Evolutionary conservation across 2,329 filamentous ascomycete genomes (phyloP).

Genomic region (Thelonectria rubi): DNA sequence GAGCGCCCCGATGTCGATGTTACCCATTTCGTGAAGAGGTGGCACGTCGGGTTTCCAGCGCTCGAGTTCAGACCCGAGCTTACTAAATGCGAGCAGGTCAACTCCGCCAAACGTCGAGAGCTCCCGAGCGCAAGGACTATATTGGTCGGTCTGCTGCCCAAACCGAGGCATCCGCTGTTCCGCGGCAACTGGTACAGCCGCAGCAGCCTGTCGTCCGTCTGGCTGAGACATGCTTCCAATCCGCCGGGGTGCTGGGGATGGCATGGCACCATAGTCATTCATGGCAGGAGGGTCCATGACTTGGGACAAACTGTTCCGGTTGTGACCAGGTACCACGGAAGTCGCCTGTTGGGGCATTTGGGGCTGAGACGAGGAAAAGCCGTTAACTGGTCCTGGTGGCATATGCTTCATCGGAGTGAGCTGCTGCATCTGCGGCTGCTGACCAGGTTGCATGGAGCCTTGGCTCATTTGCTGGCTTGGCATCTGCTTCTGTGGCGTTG

Average conservation of each 20-base stretch:
- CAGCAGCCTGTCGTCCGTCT: constrained; percentile 43
- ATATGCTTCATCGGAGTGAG: constrained; percentile 55
- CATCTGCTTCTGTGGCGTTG: constrained; percentile 48
- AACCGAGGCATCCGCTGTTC: constrained; percentile 51
- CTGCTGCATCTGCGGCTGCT: constrained; percentile 43
- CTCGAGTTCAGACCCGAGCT: constrained; percentile 72
- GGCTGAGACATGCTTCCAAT: constrained; percentile 52
- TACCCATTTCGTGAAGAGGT: constrained; percentile 77
- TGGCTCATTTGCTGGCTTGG: constrained; percentile 39
- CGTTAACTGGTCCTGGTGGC: constrained; percentile 53
- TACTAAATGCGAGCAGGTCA: constrained; percentile 70
- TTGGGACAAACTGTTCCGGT: constrained; percentile 61
- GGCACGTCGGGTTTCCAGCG: constrained; percentile 79
- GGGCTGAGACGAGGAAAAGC: constrained; percentile 49
- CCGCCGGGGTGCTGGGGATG: constrained; percentile 56
- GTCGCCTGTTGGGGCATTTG: constrained; percentile 38
- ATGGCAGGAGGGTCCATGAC: constrained; percentile 54
- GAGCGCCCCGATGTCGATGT: constrained; percentile 89
- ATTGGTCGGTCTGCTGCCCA: constrained; percentile 59
- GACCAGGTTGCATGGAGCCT: constrained; percentile 47
- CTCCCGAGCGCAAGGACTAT: constrained; percentile 64
- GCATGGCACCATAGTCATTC: constrained; percentile 53
- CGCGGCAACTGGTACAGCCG: constrained; percentile 28
- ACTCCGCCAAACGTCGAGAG: constrained; percentile 75
- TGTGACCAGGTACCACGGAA: constrained; percentile 48